Base-by-base conservation (phyloP, 371 early-diverging fungal species). In the Mucor piriformis region DNA sequence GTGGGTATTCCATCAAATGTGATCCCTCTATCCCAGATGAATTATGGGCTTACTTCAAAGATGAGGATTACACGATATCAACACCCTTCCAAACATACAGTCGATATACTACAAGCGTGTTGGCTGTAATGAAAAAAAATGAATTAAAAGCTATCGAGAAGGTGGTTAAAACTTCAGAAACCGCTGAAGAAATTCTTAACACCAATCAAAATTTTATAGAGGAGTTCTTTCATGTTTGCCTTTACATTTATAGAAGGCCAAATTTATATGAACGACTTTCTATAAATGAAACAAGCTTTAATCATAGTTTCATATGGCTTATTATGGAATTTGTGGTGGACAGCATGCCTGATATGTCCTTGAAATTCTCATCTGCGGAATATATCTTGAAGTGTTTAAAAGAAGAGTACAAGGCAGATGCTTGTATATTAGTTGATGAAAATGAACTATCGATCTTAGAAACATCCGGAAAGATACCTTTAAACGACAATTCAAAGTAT, bases 1-100 rank as follows among this genome's bases (percentile, higher is more conserved):
- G 61, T 18, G 61, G 53, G 11, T 60, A 60, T 43, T 60, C 61
- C 2, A 60, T 60, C 34, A 53, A 60, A 48, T 60, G 54, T 32
- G 47, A 60, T 6, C 53, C 47, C 2, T 21, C 11, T 3, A 33
- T 59, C 15, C 51, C 51, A 29, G 34, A 59, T n/a, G 51, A 59
- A 37, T 32, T 50, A 6, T 43, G 21, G 10, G 3, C 20, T 12
- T 47, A 57, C 32, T 20, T 47, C 29, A 47, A 37, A 35, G 3
- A 37, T n/a, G n/a, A 37, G 3, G 12, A 37, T 37, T 37, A 37
- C n/a, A 37, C 11, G n/a, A 37, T 37, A 10, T 37, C 37, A 37
- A 37, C 37, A 11, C 37, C 37, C 37, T 37, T 37, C 44, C 16
- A 3, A 35, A 15, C 29, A 20, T 27, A n/a, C 23, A 29, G n/a